Base-by-base conservation (phyloP, 1,284 basidiomycete species). In the Trichosporon faecale region DNA sequence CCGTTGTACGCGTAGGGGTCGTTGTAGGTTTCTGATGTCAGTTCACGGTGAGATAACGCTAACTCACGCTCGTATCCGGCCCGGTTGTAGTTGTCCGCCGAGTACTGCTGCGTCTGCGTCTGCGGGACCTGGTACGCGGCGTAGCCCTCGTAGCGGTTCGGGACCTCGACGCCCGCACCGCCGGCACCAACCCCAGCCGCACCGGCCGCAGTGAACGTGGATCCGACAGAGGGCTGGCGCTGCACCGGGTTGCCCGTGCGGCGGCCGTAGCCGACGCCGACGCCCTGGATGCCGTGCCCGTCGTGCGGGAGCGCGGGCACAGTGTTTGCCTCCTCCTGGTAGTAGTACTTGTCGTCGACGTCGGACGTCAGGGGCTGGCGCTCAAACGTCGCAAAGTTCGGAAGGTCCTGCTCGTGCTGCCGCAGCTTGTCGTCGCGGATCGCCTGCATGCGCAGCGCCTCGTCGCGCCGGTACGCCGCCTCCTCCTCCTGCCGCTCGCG, bases 331-430 rank as follows among this genome's bases (percentile, higher is more conserved):
- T 76, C 74, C 25, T 76, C 76, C 25, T 81, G 79, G 66, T 78
- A 76, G 6, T 80, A 72, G 66, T 80, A 82, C 71, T 81, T 77
- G 68, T 82, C 77, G 66, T 82, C 79, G 11, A 52, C 66, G 21
- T 73, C 71, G 21, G 74, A 69, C 16, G 72, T 79, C 18, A 80
- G 72, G 0, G 80, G 80, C 29, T 75, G 72, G 25, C 77, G 69
- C 69, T 80, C 78, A 16, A 73, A 68, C 52, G 78, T 74, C 61
- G 76, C 75, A 72, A 82, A 82, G 23, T 64, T 71, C 7, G 81
- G 81, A 46, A 82, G 67, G 16, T 75, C 79, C 67, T 79, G 78
- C 66, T 79, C 77, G 70, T 80, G 77, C 70, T 77, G 78, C 25
- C 81, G 70, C 25, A 70, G 44, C 35, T 78, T 73, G 70, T 83